phyloP scores from a whole-genome alignment of 2,329 filamentous ascomycete species.

The Penicillium thymicola region DNA sequence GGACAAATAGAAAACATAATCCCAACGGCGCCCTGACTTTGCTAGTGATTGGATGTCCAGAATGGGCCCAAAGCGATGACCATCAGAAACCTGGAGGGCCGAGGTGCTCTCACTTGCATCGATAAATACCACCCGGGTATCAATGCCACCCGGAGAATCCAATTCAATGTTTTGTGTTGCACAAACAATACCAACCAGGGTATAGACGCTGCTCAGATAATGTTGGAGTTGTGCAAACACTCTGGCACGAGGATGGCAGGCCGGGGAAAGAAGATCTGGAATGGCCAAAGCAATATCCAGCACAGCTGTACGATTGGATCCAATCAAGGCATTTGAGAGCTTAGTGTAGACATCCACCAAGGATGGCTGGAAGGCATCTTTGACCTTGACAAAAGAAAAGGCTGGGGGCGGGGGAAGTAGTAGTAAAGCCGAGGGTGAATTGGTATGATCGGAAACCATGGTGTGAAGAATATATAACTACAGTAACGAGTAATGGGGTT shows the following conservation, averaged over 20 bases:
- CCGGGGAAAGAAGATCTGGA: conserved; percentile 56
- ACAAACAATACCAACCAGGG: conserved; percentile 70
- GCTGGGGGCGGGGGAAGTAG: conserved; percentile 62
- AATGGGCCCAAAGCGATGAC: conserved; percentile 47
- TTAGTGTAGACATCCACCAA: conserved; percentile 54
- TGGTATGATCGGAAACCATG: conserved; percentile 25
- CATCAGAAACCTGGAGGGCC: conserved; percentile 24
- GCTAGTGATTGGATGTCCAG: conserved; percentile 50
- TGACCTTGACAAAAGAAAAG: conserved; percentile 51
- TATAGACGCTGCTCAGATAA: conserved; percentile 75
- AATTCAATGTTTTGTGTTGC: conserved; percentile 61
- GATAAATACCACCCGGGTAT: conserved; percentile 71
- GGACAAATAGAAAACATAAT: conserved; percentile 32
- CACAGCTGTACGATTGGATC: conserved; percentile 34
- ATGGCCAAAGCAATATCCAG: conserved; percentile 62
- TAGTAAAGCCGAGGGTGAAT: conserved; percentile 48
- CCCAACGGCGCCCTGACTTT: conserved; percentile 33
- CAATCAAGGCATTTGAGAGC: conserved; percentile 40
- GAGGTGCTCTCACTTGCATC: conserved; percentile 43
- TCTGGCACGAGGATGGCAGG: conserved; percentile 51
- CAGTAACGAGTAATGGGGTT: background rate
- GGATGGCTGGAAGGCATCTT: conserved; percentile 59
- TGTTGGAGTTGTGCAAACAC: conserved; percentile 68
- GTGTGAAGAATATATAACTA: conserved; percentile 8
- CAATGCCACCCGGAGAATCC: conserved; percentile 67